These are phyloP conservation scores for Cyanidiococcus yangmingshanensis DNA, from an alignment of 23 red algal species.

Conservation along the genomic window DNA sequence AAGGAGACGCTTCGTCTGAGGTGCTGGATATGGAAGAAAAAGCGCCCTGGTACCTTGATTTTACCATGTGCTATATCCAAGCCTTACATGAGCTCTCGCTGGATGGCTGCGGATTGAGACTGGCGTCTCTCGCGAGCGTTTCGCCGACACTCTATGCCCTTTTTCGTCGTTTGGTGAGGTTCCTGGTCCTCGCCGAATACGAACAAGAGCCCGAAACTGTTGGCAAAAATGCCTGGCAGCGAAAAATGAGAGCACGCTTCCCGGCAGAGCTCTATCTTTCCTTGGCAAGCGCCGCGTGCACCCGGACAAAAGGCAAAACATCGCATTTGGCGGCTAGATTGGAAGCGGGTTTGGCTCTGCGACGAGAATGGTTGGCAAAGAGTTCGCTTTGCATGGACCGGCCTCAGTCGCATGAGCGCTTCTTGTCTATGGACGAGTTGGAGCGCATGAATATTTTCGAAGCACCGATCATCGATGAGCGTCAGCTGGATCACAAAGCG, in stretches of 20 bases:
- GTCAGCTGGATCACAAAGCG: background rate
- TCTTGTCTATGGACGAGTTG: background rate
- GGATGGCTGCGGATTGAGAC: background rate
- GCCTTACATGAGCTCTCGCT: background rate
- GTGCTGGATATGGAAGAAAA: background rate
- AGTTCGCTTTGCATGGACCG: background rate
- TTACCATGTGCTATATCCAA: background rate
- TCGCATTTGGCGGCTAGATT: background rate
- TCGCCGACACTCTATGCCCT: background rate
- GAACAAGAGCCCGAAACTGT: background rate
- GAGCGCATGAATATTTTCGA: background rate
- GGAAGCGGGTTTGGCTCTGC: background rate
- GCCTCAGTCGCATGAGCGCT: background rate
- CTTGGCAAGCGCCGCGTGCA: background rate
- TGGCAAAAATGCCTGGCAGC: background rate
- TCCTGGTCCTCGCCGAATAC: background rate
- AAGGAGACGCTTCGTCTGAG: background rate
- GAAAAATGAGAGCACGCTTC: background rate
- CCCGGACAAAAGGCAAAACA: background rate
- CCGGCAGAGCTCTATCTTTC: background rate
- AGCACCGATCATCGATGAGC: background rate
- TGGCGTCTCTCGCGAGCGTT: background rate
- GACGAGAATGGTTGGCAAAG: background rate
- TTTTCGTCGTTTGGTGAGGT: background rate
- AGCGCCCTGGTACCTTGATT: background rate